phyloP scores from a whole-genome alignment of 2,329 filamentous ascomycete genomes.

The Fusarium veterinarium region DNA sequence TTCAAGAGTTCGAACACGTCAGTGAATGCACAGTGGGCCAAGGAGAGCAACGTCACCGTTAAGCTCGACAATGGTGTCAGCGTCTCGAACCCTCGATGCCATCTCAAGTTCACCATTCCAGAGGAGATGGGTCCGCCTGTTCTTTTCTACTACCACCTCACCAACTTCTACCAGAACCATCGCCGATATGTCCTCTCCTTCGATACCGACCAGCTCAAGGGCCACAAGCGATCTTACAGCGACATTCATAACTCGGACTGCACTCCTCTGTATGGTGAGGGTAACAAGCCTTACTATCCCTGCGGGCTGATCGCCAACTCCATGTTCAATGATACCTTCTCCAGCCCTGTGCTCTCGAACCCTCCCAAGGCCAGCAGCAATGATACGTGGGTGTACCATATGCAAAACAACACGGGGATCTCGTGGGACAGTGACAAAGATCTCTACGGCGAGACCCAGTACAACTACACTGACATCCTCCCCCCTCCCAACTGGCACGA shows the following conservation, averaged over 20 bases:
- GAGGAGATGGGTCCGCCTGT: constrained; percentile 84
- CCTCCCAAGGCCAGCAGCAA: constrained; percentile 46
- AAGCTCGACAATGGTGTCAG: constrained; percentile 45
- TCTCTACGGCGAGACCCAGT: constrained; percentile 78
- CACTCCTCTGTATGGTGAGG: constrained; percentile 73
- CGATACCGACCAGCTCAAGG: constrained; percentile 82
- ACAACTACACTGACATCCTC: constrained; percentile 72
- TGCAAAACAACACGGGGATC: constrained; percentile 80
- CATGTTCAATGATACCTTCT: constrained; percentile 93
- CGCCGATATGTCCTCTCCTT: constrained; percentile 94
- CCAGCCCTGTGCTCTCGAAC: constrained; percentile 71
- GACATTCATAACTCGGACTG: constrained; percentile 78
- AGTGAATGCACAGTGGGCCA: constrained; percentile 57
- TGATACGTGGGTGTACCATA: constrained; percentile 70
- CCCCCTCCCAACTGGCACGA: constrained; percentile 89
- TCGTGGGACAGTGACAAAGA: constrained; percentile 87
- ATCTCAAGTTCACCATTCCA: constrained; percentile 81
- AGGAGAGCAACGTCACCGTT: constrained; percentile 54
- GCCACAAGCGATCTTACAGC: constrained; percentile 68
- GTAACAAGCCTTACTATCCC: constrained; percentile 84
- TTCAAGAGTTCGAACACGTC: constrained; percentile 71
- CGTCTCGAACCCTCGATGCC: constrained; percentile 68
- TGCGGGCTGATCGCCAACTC: constrained; percentile 98
- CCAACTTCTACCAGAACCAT: constrained; percentile 99
- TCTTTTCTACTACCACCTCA: constrained; percentile 93